Evolutionary conservation across 2,329 filamentous ascomycete species (phyloP).

Genomic region (Pseudogymnoascus sp.): DNA sequence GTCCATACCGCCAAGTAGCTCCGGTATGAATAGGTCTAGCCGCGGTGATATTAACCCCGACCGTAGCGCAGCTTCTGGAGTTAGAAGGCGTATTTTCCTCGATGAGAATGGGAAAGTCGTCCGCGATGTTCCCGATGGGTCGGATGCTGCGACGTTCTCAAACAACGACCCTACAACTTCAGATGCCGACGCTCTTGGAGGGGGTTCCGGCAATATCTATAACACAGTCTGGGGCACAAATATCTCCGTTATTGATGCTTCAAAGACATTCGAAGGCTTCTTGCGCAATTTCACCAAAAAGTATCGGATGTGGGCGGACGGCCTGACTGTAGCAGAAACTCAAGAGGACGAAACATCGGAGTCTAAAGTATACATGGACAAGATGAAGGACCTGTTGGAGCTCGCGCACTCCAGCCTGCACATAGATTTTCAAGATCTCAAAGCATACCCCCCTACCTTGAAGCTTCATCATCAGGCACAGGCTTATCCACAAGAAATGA

Average conservation of each 20-base stretch:
- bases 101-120: constrained; percentile 52
- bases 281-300: constrained; percentile 86
- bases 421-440: constrained; percentile 80
- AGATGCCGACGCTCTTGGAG: constrained; percentile 81
- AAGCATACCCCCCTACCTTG: constrained; percentile 82
- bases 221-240: constrained; percentile 85
- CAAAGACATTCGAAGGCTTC: constrained; percentile 84
- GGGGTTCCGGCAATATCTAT: constrained; percentile 63
- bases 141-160: constrained; percentile 54
- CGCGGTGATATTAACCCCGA: constrained; percentile 87
- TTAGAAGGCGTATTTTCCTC: constrained; percentile 47
- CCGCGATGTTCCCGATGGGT: constrained; percentile 46
- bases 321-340: constrained; percentile 70
- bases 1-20: constrained; percentile 43
- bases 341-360: constrained; percentile 63
- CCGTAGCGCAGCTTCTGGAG: constrained; percentile 49
- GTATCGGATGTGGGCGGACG: constrained; percentile 87
- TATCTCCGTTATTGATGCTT: constrained; percentile 84
- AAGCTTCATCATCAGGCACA: constrained; percentile 96
- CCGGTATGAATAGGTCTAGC: constrained; percentile 50
- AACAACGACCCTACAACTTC: constrained; percentile 76
- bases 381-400: constrained; percentile 84
- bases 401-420: constrained; percentile 80
- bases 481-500: constrained; percentile 90
- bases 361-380: constrained; percentile 74